Conservation (phyloP, 2,329 filamentous ascomycete species). For the Ceratocystis destructans region DNA sequence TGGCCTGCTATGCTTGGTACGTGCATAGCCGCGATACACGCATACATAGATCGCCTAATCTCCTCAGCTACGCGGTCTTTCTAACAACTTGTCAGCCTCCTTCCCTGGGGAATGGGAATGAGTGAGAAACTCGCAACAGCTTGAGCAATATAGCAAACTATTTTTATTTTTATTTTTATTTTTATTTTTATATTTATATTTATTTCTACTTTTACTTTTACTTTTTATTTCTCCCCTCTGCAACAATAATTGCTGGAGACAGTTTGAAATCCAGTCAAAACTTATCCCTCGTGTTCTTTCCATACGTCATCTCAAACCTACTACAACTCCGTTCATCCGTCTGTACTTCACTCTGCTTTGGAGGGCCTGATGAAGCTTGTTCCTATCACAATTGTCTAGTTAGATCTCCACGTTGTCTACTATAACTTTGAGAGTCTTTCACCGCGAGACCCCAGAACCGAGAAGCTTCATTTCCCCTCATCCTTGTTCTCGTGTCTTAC, state of each 20-base stretch:
- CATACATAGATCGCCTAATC: neutral
- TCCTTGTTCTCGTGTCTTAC: neutral
- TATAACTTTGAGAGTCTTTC: neutral
- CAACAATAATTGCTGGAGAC: neutral
- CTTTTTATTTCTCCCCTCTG: neutral
- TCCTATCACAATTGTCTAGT: neutral
- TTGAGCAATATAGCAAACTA: neutral
- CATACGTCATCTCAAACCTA: too few species aligned
- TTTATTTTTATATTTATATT: neutral
- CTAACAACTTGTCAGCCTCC: constrained; percentile 4
- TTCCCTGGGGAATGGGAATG: neutral
- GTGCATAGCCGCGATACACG: neutral
- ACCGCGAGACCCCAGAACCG: neutral
- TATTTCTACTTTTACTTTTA: neutral
- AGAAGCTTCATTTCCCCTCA: neutral
- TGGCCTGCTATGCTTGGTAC: neutral
- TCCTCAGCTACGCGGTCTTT: constrained; percentile 1
- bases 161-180: neutral
- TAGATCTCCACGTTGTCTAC: neutral
- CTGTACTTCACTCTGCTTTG: neutral
- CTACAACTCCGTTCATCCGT: neutral
- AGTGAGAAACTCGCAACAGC: neutral
- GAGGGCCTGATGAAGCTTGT: neutral
- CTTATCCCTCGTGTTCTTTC: too few species aligned
- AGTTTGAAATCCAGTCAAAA: too few species aligned